Conservation (phyloP, 768 basidiomycete species). For the Tricholoma sp. region DNA sequence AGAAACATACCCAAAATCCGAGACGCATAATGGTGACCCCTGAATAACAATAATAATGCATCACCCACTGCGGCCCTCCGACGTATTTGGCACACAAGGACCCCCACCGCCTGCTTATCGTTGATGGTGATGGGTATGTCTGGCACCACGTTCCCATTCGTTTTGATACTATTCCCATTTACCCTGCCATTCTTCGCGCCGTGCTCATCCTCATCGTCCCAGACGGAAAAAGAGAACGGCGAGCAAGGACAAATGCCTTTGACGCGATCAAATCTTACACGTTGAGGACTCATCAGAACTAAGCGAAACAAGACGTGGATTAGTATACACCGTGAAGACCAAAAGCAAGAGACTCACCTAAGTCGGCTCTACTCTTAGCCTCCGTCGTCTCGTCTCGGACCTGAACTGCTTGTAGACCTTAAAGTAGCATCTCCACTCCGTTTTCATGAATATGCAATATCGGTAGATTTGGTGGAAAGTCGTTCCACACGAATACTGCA, state of each 20-base stretch:
- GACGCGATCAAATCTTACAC: constrained; percentile 73
- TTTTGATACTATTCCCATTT: constrained; percentile 13
- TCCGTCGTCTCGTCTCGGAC: constrained; percentile 82
- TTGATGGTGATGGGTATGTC: constrained; percentile 23
- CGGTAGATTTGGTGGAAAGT: constrained; percentile 94
- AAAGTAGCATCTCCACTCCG: constrained; percentile 86
- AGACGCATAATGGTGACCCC: constrained; percentile 97
- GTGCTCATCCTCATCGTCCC: constrained; percentile 27
- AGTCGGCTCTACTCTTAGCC: constrained; percentile 41
- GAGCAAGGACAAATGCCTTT: constrained; percentile 65
- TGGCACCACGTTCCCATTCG: neutral
- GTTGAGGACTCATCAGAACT: constrained; percentile 73
- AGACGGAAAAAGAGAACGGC: constrained; percentile 26
- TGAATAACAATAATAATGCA: constrained; percentile 98
- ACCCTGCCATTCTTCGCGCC: constrained; percentile 2
- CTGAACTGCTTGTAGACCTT: constrained; percentile 89
- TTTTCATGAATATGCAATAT: constrained; percentile 98
- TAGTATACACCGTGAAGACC: neutral
- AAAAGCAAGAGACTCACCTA: constrained; percentile 48
- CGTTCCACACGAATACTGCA: constrained; percentile 98
- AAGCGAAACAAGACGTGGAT: neutral
- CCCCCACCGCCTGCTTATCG: constrained; percentile 58
- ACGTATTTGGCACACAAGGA: constrained; percentile 77
- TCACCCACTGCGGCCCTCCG: constrained; percentile 97
- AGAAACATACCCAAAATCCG: constrained; percentile 77